A percentile compares a stretch with the other conserved stretches of the same genome.
phyloP scores from a whole-genome alignment of 768 basidiomycete genomes.

The Lentinula lateritia region DNA sequence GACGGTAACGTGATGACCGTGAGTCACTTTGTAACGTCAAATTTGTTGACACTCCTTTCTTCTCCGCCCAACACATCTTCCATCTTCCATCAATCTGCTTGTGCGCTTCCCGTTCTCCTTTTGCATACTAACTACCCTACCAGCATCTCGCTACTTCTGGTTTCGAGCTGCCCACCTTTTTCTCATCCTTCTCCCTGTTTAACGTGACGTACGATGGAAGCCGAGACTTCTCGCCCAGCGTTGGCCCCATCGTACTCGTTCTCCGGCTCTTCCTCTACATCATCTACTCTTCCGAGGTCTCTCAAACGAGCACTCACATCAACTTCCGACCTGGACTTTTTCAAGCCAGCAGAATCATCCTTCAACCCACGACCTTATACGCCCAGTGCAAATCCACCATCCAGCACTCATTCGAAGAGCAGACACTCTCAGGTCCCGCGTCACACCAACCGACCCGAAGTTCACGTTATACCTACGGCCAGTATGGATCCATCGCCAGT shows the following conservation, averaged over 20 bases:
- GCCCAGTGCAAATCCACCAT: slow-evolving; percentile 24
- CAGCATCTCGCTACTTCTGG: too few relatives aligned
- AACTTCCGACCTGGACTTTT: slow-evolving; percentile 50
- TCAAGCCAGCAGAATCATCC: slow-evolving; percentile 56
- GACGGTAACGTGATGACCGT: background rate
- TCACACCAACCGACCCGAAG: slow-evolving; percentile 15
- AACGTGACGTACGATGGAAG: background rate
- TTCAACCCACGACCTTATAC: slow-evolving; percentile 63
- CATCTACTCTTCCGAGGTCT: slow-evolving; percentile 19
- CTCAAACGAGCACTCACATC: slow-evolving; percentile 46
- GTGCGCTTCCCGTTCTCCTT: background rate
- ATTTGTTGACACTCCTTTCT: background rate
- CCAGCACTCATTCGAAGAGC: background rate
- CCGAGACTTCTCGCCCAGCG: slow-evolving; percentile 13
- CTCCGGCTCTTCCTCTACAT: slow-evolving; percentile 19
- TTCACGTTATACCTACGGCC: slow-evolving; percentile 40
- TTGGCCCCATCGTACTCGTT: slow-evolving; percentile 21
- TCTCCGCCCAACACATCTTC: background rate
- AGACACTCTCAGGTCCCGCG: slow-evolving; percentile 5
- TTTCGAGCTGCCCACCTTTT: background rate
- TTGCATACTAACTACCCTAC: background rate
- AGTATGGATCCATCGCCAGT: slow-evolving; percentile 63
- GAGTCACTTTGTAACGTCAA: background rate
- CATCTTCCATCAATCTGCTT: background rate
- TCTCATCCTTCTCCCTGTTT: background rate